Conservation (phyloP, 768 basidiomycete species). For the Clavaria fumosa region DNA sequence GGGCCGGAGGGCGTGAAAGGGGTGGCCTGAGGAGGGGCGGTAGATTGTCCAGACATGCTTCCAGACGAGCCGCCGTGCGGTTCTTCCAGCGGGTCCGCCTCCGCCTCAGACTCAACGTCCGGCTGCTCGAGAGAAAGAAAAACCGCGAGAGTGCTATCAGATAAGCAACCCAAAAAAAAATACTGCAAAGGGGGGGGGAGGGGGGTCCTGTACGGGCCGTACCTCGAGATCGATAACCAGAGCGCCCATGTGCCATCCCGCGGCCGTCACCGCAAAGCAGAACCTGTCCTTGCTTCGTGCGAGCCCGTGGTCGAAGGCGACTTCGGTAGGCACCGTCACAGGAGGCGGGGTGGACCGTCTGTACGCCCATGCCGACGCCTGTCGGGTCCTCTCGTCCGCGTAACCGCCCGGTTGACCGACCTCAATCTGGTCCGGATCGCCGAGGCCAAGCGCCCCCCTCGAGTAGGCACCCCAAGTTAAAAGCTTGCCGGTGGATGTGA, state of each 20-base stretch:
- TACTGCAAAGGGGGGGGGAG: too few relatives aligned
- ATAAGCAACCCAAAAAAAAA: too few relatives aligned
- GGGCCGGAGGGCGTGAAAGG: too few relatives aligned
- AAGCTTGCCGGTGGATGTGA: constrained; percentile 62
- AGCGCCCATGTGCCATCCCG: constrained; percentile 88
- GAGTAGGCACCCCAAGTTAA: constrained; percentile 73
- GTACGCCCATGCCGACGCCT: constrained; percentile 15
- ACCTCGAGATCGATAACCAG: constrained; percentile 78
- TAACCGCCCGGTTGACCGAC: constrained; percentile 49
- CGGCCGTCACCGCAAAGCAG: constrained; percentile 67
- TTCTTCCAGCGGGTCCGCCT: too few relatives aligned
- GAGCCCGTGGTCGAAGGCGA: constrained; percentile 51
- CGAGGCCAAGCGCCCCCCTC: constrained; percentile 72
- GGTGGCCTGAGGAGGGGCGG: too few relatives aligned
- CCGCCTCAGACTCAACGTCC: too few relatives aligned
- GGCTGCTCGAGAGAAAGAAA: too few relatives aligned
- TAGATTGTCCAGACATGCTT: too few relatives aligned
- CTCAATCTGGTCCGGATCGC: constrained; percentile 44
- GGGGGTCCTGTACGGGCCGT: too few relatives aligned
- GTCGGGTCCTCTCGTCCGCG: constrained; percentile 20
- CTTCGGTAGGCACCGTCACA: constrained; percentile 48
- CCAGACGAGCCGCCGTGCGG: too few relatives aligned
- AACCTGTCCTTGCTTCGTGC: constrained; percentile 42
- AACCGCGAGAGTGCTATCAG: too few relatives aligned
- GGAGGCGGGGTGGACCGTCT: constrained; percentile 22